These are phyloP conservation scores for Helichrysum umbraculigerum DNA, from an alignment of 129 eudicot genomes.

Conservation along the genomic window DNA sequence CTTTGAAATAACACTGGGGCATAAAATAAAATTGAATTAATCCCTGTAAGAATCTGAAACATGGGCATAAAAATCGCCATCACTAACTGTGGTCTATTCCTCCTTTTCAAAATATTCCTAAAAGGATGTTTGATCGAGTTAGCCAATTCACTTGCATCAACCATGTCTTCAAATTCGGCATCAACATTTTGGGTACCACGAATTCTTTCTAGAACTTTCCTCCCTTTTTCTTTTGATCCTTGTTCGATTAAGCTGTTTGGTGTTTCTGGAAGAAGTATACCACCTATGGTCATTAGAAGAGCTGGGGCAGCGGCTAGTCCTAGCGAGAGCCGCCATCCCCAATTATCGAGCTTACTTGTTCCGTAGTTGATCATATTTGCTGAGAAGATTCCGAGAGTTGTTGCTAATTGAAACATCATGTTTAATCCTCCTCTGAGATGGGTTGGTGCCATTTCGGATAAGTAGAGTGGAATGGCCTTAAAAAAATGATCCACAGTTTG, in stretches of 20 bases:
- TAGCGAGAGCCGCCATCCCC: slow-evolving; percentile 97
- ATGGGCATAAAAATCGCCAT: slow-evolving; percentile 92
- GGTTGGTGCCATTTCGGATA: slow-evolving; percentile 96
- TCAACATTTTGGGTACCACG: slow-evolving; percentile 75
- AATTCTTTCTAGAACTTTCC: slow-evolving; percentile 60
- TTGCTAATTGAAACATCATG: slow-evolving; percentile 92
- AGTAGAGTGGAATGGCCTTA: slow-evolving; percentile 86
- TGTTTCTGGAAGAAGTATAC: slow-evolving; percentile 88
- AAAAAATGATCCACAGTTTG: background rate
- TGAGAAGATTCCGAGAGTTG: slow-evolving; percentile 88
- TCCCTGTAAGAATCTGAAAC: slow-evolving; percentile 91
- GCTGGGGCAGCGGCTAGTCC: slow-evolving; percentile 95
- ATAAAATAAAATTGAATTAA: slow-evolving; percentile 77
- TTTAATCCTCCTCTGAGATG: slow-evolving; percentile 86
- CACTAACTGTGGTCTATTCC: slow-evolving; percentile 81
- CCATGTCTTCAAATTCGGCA: slow-evolving; percentile 88
- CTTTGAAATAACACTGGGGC: slow-evolving; percentile 88
- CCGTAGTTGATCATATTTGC: slow-evolving; percentile 95
- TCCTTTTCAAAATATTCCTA: slow-evolving; percentile 62
- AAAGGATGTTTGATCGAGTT: slow-evolving; percentile 80
- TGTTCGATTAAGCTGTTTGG: slow-evolving; percentile 90
- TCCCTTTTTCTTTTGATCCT: slow-evolving; percentile 56
- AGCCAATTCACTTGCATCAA: slow-evolving; percentile 85
- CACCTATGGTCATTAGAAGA: slow-evolving; percentile 74
- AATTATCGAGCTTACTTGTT: slow-evolving; percentile 62